These are phyloP conservation scores for Starmerella roubikii DNA, from an alignment of 805 yeast species.

Conservation along the genomic window DNA sequence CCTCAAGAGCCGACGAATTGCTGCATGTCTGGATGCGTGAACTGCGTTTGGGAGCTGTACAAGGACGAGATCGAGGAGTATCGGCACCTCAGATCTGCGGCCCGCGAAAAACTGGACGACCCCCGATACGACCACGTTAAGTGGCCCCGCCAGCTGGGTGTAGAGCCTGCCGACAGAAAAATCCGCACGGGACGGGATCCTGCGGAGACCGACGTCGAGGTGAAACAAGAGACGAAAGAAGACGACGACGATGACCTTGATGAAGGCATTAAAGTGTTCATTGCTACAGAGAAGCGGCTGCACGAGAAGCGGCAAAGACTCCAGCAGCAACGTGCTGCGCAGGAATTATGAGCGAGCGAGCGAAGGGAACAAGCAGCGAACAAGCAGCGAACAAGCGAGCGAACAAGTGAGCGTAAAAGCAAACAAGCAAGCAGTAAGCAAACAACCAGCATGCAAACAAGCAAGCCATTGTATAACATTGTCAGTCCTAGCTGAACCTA, in stretches of 20 bases:
- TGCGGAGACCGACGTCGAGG: slow-evolving; percentile 20
- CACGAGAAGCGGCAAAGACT: slow-evolving; percentile 10
- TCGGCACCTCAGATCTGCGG: slow-evolving; percentile 50
- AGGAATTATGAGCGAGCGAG: no score
- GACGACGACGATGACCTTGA: slow-evolving; percentile 46
- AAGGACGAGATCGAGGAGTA: slow-evolving; percentile 80
- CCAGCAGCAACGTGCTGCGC: no score
- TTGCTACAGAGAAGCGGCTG: slow-evolving; percentile 62
- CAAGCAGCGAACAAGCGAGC: no score
- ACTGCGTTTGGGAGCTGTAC: slow-evolving; percentile 92
- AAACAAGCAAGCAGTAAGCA: background rate
- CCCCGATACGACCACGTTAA: slow-evolving; percentile 28
- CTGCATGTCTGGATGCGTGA: slow-evolving; percentile 93
- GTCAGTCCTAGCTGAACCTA: no score
- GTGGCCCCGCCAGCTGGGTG: slow-evolving; percentile 58
- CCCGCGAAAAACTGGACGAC: slow-evolving; percentile 21
- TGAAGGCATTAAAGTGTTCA: slow-evolving; percentile 63
- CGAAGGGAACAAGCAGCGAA: no score
- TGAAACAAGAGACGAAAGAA: slow-evolving; percentile 20
- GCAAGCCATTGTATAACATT: no score
- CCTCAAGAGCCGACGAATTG: slow-evolving; percentile 92
- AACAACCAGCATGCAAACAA: no score
- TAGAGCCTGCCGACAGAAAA: slow-evolving; percentile 25
- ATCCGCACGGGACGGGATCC: slow-evolving; percentile 14
- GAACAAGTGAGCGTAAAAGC: no score